Evolutionary conservation across 192 early-diverging fungal species (phyloP).

Genomic region (Coemansia sp.): DNA sequence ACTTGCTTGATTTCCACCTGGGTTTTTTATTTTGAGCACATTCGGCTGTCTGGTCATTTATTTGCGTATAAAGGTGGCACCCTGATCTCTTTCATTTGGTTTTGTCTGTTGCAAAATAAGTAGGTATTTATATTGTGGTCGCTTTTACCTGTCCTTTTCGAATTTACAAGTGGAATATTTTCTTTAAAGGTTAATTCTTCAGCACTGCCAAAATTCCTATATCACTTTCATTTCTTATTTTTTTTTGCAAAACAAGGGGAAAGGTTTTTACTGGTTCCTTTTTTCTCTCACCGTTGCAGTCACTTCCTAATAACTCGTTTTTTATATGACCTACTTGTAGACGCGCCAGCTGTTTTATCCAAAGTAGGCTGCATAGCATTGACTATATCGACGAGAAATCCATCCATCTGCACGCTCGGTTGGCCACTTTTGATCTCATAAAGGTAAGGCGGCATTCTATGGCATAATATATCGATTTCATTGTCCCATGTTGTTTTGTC

Average conservation of each 20-base stretch:
- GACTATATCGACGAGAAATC: neutral
- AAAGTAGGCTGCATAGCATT: slow-evolving; percentile 2
- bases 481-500: neutral
- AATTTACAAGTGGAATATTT: neutral
- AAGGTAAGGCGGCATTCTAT: slow-evolving; percentile 6
- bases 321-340: neutral
- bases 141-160: neutral
- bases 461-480: slow-evolving; percentile 1
- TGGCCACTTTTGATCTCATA: slow-evolving; percentile 10
- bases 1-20: neutral
- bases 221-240: neutral
- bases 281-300: neutral
- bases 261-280: neutral
- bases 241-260: neutral
- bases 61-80: neutral
- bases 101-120: too few species aligned
- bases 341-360: neutral
- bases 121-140: neutral
- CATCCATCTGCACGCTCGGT: slow-evolving; percentile 5
- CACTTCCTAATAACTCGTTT: neutral
- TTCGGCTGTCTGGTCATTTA: neutral
- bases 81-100: too few species aligned
- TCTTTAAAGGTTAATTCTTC: neutral
- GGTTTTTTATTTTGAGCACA: neutral
- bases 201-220: neutral